phyloP scores from a whole-genome alignment of 768 basidiomycete genomes.

The Antrodiella citrinella region DNA sequence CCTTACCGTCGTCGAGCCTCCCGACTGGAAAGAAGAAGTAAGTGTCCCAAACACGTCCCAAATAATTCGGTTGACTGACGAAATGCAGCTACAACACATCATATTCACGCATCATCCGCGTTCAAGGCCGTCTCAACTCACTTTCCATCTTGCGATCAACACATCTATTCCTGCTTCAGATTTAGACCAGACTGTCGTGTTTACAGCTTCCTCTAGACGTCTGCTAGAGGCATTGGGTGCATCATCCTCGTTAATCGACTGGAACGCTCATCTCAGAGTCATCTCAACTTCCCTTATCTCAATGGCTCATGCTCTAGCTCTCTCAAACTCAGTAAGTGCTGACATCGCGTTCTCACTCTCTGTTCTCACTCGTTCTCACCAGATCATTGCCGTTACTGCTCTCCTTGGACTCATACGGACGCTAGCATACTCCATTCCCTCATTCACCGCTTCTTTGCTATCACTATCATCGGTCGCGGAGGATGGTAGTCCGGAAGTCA shows the following conservation, averaged over 20 bases:
- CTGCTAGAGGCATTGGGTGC: slow-evolving; percentile 40
- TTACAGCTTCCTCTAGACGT: slow-evolving; percentile 33
- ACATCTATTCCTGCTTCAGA: slow-evolving; percentile 10
- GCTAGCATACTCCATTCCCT: slow-evolving; percentile 40
- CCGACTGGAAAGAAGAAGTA: slow-evolving; percentile 54
- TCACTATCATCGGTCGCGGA: slow-evolving; percentile 18
- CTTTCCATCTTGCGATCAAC: not conserved
- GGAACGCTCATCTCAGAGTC: slow-evolving; percentile 8
- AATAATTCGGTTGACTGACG: slow-evolving; percentile 3
- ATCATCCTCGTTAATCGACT: slow-evolving; percentile 1
- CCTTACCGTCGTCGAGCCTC: slow-evolving; percentile 18
- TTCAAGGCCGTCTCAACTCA: slow-evolving; percentile 19
- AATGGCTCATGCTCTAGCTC: slow-evolving; percentile 16
- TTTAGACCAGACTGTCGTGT: slow-evolving; percentile 23
- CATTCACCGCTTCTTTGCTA: slow-evolving; percentile 33
- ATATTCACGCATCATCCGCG: slow-evolving; percentile 49
- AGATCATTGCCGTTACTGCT: slow-evolving; percentile 41
- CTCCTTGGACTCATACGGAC: slow-evolving; percentile 45
- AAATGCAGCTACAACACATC: slow-evolving; percentile 45
- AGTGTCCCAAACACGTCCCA: slow-evolving; percentile 8
- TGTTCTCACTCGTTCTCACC: not conserved
- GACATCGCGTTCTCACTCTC: slow-evolving; percentile 12
- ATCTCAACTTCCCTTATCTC: slow-evolving; percentile 12
- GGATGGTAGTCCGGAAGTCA: slow-evolving; percentile 17
- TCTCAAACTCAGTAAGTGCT: slow-evolving; percentile 11